Evolutionary conservation across 176 grass and related monocot genomes (phyloP).

Genomic region (Phyllostachys edulis): DNA sequence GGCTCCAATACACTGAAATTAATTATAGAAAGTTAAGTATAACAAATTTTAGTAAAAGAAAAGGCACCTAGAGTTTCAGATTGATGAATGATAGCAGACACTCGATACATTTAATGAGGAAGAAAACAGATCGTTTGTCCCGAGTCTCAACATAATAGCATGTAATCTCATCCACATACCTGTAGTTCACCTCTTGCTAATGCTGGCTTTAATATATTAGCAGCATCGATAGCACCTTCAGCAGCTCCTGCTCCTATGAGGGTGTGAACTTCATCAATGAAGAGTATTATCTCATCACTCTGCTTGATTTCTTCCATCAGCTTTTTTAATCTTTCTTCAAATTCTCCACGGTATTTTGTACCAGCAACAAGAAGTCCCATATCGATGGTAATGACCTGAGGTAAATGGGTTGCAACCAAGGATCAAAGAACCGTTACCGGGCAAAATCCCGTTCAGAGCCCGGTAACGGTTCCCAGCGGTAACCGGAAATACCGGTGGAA

Average conservation of each 20-base stretch:
- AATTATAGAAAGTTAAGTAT: slow-evolving; percentile 10
- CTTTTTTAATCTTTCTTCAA: slow-evolving; percentile 96
- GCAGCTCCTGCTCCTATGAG: slow-evolving; percentile 94
- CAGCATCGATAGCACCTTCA: slow-evolving; percentile 92
- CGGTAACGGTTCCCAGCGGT: no score
- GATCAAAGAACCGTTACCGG: no score
- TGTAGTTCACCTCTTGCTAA: slow-evolving; percentile 94
- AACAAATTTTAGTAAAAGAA: slow-evolving; percentile 1
- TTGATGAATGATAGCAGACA: slow-evolving; percentile 1
- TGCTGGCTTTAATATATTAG: slow-evolving; percentile 94
- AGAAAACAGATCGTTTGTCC: neutral
- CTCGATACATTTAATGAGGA: neutral
- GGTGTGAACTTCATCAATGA: slow-evolving; percentile 97
- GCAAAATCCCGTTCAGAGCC: no score
- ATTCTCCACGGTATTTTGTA: slow-evolving; percentile 96
- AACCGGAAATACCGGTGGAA: no score
- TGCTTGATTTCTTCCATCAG: slow-evolving; percentile 99
- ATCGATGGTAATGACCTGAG: slow-evolving; percentile 89
- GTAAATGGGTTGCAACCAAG: no score
- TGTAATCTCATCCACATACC: slow-evolving; percentile 44
- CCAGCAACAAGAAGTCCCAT: slow-evolving; percentile 96
- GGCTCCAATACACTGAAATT: slow-evolving; percentile 81
- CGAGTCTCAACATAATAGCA: slow-evolving; percentile 7
- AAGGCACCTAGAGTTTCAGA: neutral
- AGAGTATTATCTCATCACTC: slow-evolving; percentile 93